Evolutionary conservation across 495 filamentous ascomycete genomes (phyloP), one percentile per base, ranked within the genome.

Genomic region (Talaromyces proteolyticus): DNA sequence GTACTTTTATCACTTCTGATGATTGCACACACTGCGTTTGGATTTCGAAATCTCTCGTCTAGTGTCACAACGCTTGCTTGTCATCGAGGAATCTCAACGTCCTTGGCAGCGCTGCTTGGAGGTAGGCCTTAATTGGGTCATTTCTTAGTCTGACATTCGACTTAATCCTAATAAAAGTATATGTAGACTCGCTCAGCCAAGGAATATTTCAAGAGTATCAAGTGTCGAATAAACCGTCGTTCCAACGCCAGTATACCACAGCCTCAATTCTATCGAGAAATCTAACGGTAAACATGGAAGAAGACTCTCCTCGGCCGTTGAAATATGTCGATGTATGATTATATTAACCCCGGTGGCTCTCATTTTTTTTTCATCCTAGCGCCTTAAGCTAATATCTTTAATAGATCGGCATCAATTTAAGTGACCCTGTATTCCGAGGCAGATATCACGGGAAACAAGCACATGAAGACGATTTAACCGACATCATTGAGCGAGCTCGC

Each of bases 341-440:
- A 24, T 19, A 7, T 22, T 24, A 25, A 36, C 18, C 18, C 10
- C 18, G 3, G 17, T 36, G 19, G 16, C n/a, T 17, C 23, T n/a
- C 6, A 12, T 44, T 40, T 46, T 46, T 34, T 21, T n/a, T 7
- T 21, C 22, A 4, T 42, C 2, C n/a, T 18, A 12, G 10, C n/a
- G 17, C 6, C 6, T 6, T n/a, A 45, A 39, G 17, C 14, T n/a
- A 19, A n/a, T 24, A 22, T 41, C 8, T 18, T 19, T 8, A 19
- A 14, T 54, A 85, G 80, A 79, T 97, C 48, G 93, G 93, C 29
- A 96, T 98, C 72, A 98, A 98, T 68, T 75, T 98, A 36, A 84
- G 88, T 45, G 93, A 97, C 53, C 81, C 86, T 20, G 85, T 95
- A 54, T 98, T 91, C 67, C 73, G 73, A 19, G 93, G 93, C 40